A percentile compares a stretch with the other conserved stretches of the same genome.
Conservation (phyloP, 2,329 filamentous ascomycete genomes). For the Pseudogymnoascus sp. region DNA sequence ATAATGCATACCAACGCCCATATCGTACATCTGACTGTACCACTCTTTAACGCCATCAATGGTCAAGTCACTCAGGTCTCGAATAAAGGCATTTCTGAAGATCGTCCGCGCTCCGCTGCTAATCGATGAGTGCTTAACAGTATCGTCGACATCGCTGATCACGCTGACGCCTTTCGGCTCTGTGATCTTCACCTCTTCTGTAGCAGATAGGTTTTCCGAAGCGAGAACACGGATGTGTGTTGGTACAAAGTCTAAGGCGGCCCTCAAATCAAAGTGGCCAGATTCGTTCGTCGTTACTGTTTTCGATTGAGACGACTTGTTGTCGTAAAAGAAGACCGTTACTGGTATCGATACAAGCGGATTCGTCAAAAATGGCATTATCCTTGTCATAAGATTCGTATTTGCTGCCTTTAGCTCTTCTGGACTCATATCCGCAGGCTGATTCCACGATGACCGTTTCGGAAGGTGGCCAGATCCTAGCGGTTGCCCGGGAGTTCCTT, state of each 20-base stretch:
- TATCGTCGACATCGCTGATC: conserved; percentile 97
- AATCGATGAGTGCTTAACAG: conserved; percentile 92
- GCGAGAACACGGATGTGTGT: conserved; percentile 83
- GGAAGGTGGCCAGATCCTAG: conserved; percentile 30
- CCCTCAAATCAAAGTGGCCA: conserved; percentile 77
- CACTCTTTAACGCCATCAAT: conserved; percentile 84
- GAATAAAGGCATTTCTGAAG: conserved; percentile 90
- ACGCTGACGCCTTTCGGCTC: conserved; percentile 76
- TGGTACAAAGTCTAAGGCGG: conserved; percentile 79
- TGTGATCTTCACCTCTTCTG: conserved; percentile 68
- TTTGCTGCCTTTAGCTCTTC: conserved; percentile 75
- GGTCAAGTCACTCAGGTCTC: conserved; percentile 71
- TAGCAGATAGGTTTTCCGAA: conserved; percentile 74
- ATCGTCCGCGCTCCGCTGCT: conserved; percentile 81
- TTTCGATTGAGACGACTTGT: conserved; percentile 69
- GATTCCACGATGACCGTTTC: conserved; percentile 35
- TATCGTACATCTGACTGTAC: conserved; percentile 68
- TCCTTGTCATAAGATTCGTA: conserved; percentile 74
- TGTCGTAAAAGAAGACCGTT: conserved; percentile 93
- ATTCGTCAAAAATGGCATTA: conserved; percentile 83
- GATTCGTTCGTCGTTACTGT: conserved; percentile 80
- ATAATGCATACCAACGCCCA: conserved; percentile 88
- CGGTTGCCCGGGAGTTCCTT: neutral
- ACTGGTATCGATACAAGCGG: conserved; percentile 70
- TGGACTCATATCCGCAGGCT: conserved; percentile 55